Conservation (phyloP, 140 eudicot species). For the Ambrosia hybrid region DNA sequence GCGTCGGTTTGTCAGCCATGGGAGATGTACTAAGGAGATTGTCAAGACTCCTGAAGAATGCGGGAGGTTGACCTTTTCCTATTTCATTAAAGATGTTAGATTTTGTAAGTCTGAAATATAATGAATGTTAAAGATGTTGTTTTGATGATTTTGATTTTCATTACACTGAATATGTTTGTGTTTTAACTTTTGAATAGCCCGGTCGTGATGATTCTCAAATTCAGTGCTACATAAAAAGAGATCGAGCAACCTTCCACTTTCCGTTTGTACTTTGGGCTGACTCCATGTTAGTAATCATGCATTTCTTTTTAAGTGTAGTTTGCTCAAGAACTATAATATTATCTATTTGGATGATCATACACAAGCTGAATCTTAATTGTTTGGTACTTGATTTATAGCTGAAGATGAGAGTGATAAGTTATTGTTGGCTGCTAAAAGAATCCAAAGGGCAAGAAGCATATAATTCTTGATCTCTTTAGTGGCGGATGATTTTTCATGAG, state of each 20-base stretch:
- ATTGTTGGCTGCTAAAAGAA: constrained; percentile 68
- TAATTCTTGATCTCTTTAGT: constrained; percentile 70
- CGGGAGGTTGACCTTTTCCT: constrained; percentile 90
- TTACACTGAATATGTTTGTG: background rate
- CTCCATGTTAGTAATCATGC: constrained; percentile 22
- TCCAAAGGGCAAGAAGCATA: constrained; percentile 65
- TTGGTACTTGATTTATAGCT: constrained; percentile 40
- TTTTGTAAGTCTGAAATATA: background rate
- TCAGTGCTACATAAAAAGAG: constrained; percentile 83
- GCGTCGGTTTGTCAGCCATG: no score
- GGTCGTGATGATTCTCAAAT: constrained; percentile 80
- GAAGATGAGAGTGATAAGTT: constrained; percentile 76
- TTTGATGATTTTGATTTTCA: background rate
- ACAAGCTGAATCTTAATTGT: background rate
- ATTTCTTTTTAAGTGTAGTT: background rate
- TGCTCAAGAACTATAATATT: background rate
- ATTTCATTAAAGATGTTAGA: constrained; percentile 81
- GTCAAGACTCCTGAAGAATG: no score
- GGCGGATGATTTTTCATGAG: constrained; percentile 76
- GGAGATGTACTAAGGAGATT: no score
- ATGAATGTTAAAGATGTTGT: no score
- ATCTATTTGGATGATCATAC: background rate
- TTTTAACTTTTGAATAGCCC: constrained; percentile 41
- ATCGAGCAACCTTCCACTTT: constrained; percentile 46
- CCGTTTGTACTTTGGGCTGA: no score